Conservation (phyloP, 2,329 filamentous ascomycete genomes). For the Scortechinia acanthostroma region DNA sequence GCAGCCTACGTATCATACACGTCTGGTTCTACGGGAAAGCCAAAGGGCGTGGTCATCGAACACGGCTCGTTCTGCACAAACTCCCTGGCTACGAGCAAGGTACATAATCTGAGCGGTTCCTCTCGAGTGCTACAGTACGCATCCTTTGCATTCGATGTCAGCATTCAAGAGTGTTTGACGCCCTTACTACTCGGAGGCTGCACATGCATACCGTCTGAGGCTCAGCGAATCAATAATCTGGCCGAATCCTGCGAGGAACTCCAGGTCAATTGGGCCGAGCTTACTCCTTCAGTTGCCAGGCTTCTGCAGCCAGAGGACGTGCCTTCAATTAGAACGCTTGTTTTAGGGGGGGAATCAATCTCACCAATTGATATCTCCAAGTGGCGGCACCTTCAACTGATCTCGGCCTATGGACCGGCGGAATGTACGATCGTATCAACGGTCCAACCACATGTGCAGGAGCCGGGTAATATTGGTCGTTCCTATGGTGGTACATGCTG, state of each 20-base stretch:
- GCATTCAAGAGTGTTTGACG: background rate
- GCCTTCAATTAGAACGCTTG: background rate
- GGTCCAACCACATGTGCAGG: background rate
- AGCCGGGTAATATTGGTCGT: background rate
- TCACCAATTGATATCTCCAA: background rate
- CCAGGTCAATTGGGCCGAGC: background rate
- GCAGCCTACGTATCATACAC: constrained; percentile 4
- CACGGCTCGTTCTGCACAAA: constrained; percentile 9
- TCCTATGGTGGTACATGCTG: constrained; percentile 2
- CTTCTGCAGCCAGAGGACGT: background rate
- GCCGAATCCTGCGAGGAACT: background rate
- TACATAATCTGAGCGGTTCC: background rate
- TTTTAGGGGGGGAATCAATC: background rate
- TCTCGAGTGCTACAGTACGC: background rate
- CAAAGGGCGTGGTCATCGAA: constrained; percentile 15
- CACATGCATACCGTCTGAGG: background rate
- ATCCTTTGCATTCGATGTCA: constrained; percentile 3
- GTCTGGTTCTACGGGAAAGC: constrained; percentile 5
- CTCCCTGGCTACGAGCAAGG: constrained; percentile 11
- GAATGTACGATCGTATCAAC: background rate
- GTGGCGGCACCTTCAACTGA: background rate
- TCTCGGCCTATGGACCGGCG: background rate
- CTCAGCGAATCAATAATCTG: background rate
- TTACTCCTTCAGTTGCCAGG: background rate
- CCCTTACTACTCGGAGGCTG: background rate